Percentiles rank a stretch among this genome's conserved stretches.
Conservation (phyloP, 2,329 filamentous ascomycete genomes). For the Clarireedia hainanense region DNA sequence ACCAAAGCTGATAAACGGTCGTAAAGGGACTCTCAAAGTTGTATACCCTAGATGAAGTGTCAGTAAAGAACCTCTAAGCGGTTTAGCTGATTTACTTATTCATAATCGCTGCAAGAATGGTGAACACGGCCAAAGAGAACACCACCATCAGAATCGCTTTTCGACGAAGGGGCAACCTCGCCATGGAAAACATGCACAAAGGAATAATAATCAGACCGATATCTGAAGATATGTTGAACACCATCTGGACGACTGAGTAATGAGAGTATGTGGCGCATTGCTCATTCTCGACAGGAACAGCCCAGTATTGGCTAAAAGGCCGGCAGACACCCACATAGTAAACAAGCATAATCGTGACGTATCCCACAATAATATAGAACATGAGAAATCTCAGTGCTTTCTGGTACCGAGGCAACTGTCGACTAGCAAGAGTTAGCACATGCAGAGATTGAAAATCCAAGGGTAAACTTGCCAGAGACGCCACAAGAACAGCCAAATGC, state of each 20-base stretch:
- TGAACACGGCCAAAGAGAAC: slow-evolving; percentile 43
- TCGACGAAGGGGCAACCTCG: slow-evolving; percentile 33
- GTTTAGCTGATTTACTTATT: slow-evolving; percentile 33
- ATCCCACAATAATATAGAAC: slow-evolving; percentile 39
- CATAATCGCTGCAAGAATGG: slow-evolving; percentile 43
- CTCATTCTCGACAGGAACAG: slow-evolving; percentile 40
- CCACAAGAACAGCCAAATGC: slow-evolving; percentile 39
- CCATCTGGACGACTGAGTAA: slow-evolving; percentile 49
- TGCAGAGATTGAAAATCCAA: neutral
- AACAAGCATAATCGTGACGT: slow-evolving; percentile 28
- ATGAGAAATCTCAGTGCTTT: slow-evolving; percentile 39
- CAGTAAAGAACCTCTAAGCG: neutral
- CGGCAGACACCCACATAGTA: slow-evolving; percentile 39
- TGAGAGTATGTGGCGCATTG: slow-evolving; percentile 49
- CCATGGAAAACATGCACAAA: slow-evolving; percentile 33
- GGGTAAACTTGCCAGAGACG: slow-evolving; percentile 16
- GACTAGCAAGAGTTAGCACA: slow-evolving; percentile 5
- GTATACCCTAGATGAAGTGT: slow-evolving; percentile 13
- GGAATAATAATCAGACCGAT: slow-evolving; percentile 48
- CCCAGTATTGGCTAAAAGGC: slow-evolving; percentile 50
- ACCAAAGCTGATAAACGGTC: slow-evolving; percentile 35
- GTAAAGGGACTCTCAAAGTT: slow-evolving; percentile 27
- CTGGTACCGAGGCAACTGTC: slow-evolving; percentile 10
- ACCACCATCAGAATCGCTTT: slow-evolving; percentile 36
- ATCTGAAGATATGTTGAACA: slow-evolving; percentile 52